phyloP scores from a whole-genome alignment of 257 asterid genomes.

The Fraxinus quadrangulata region DNA sequence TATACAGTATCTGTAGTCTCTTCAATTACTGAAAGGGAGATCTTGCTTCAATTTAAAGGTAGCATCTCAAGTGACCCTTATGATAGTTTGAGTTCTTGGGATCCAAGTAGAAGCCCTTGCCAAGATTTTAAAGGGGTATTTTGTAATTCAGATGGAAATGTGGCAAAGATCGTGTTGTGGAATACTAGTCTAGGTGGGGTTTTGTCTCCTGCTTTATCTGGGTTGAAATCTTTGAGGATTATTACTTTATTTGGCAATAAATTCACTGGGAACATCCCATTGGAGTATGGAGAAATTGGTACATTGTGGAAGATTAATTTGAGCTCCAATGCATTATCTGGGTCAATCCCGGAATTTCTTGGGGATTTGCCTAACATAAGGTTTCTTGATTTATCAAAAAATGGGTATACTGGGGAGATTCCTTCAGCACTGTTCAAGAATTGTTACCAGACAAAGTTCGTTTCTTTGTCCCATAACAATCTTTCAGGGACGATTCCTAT shows the following conservation, averaged over 20 bases:
- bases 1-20: constrained; percentile 37
- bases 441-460: constrained; percentile 61
- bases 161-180: constrained; percentile 80
- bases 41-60: constrained; percentile 87
- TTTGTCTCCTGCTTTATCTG: constrained; percentile 69
- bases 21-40: constrained; percentile 79
- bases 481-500: constrained; percentile 80
- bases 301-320: constrained; percentile 85
- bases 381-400: constrained; percentile 88
- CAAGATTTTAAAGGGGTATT: constrained; percentile 63
- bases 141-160: constrained; percentile 81
- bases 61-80: constrained; percentile 81
- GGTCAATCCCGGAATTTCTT: constrained; percentile 79
- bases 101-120: constrained; percentile 57
- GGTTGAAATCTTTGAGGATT: constrained; percentile 65
- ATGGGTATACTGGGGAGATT: constrained; percentile 60
- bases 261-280: constrained; percentile 72
- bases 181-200: constrained; percentile 78
- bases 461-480: constrained; percentile 69
- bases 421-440: constrained; percentile 74
- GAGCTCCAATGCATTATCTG: constrained; percentile 90
- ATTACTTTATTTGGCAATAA: constrained; percentile 75
- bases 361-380: constrained; percentile 76
- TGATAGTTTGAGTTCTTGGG: constrained; percentile 73
- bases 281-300: constrained; percentile 63